These are phyloP conservation scores for Clavispora fructus DNA, from an alignment of 805 yeast genomes.

Conservation along the genomic window DNA sequence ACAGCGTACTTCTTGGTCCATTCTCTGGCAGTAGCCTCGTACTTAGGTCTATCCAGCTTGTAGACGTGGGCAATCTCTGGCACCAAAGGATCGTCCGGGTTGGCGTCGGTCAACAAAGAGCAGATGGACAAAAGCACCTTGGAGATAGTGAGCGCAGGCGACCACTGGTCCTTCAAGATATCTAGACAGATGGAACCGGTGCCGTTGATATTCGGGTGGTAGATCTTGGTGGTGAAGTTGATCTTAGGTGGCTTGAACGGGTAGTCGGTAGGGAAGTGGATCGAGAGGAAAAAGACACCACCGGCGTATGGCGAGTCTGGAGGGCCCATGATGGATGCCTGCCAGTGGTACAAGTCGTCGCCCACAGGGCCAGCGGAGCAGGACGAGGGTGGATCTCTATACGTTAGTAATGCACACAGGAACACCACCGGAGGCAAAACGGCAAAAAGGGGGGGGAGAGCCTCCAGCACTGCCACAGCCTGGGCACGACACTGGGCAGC, in stretches of 20 bases:
- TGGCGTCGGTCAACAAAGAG: conserved; percentile 93
- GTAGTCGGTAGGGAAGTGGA: conserved; percentile 98
- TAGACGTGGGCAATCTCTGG: conserved; percentile 97
- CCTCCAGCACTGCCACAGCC: too few relatives aligned
- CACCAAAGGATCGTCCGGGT: conserved; percentile 98
- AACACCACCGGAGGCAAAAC: neutral
- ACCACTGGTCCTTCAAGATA: conserved; percentile 97
- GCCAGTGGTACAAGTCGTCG: conserved; percentile 98
- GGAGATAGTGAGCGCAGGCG: conserved; percentile 95
- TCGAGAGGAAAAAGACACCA: conserved; percentile 93
- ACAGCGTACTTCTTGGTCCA: conserved; percentile 99
- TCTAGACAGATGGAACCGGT: conserved; percentile 96
- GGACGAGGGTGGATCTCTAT: conserved; percentile 95
- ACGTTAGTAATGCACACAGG: conserved; percentile 9
- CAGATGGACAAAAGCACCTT: conserved; percentile 93
- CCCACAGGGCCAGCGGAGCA: conserved; percentile 99
- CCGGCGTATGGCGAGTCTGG: conserved; percentile 85
- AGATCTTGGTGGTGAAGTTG: conserved; percentile 87
- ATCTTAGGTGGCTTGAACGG: conserved; percentile 97
- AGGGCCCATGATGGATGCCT: conserved; percentile 99
- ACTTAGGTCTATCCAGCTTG: conserved; percentile 88
- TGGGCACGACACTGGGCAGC: neutral
- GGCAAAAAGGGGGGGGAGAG: neutral
- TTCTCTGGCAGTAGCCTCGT: conserved; percentile 95
- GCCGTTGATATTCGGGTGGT: conserved; percentile 95